These are phyloP conservation scores for Pyrenochaeta sp. DNA, from an alignment of 2,329 filamentous ascomycete genomes.

Conservation along the genomic window DNA sequence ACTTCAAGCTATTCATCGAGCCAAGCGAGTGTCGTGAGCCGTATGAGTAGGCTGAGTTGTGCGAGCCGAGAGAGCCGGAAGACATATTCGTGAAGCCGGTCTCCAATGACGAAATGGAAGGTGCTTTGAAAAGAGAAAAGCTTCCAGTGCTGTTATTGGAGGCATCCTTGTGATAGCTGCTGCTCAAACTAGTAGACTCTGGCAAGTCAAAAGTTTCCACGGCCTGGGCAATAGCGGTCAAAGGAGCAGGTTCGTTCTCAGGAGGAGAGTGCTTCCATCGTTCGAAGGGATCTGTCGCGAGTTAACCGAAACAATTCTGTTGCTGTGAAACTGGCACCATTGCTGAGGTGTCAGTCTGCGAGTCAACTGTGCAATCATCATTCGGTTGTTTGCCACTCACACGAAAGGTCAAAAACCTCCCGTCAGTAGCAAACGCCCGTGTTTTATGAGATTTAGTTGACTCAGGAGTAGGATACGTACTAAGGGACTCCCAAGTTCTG, in stretches of 20 bases:
- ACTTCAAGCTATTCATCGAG: conserved; percentile 61
- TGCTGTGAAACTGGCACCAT: conserved; percentile 19
- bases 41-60: conserved; percentile 64
- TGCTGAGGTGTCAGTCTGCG: conserved; percentile 1
- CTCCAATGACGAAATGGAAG: conserved; percentile 62
- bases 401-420: conserved; percentile 34
- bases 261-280: conserved; percentile 74
- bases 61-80: conserved; percentile 61
- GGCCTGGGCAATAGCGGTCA: conserved; percentile 69
- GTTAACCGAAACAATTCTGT: conserved; percentile 49
- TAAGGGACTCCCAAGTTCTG: conserved; percentile 59
- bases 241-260: conserved; percentile 71
- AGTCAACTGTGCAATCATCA: conserved; percentile 1
- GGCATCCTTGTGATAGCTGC: conserved; percentile 55
- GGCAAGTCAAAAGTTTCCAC: conserved; percentile 53
- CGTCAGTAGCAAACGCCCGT: conserved; percentile 18
- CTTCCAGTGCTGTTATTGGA: conserved; percentile 58
- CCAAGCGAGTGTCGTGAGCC: conserved; percentile 64
- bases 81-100: conserved; percentile 59
- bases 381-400: conserved; percentile 11
- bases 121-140: conserved; percentile 60
- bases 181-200: conserved; percentile 43
- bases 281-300: conserved; percentile 67
- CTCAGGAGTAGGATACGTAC: conserved; percentile 35
- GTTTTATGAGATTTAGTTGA: conserved; percentile 23